Evolutionary conservation across 1,139 yeast species (phyloP).

Genomic region (Zygoascus meyerae): DNA sequence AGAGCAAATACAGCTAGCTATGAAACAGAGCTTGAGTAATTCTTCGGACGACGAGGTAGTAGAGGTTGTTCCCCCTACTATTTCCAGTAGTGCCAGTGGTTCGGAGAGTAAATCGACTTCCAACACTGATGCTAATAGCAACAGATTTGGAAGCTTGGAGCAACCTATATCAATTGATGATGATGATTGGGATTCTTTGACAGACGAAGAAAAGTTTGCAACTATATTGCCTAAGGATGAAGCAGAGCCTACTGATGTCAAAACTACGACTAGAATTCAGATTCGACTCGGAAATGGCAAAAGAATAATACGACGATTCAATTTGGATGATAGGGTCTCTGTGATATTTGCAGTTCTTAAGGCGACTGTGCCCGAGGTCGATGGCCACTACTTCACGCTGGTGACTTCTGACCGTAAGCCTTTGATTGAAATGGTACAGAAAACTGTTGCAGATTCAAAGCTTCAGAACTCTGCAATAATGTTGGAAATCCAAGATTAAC

Average conservation of each 20-base stretch:
- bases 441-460: slow-evolving; percentile 67
- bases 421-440: slow-evolving; percentile 52
- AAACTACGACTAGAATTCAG: slow-evolving; percentile 70
- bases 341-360: slow-evolving; percentile 57
- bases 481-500: slow-evolving; percentile 46
- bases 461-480: slow-evolving; percentile 76
- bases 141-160: slow-evolving; percentile 1
- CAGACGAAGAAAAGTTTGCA: slow-evolving; percentile 37
- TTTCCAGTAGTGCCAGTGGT: neutral
- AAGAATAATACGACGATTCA: slow-evolving; percentile 70
- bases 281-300: slow-evolving; percentile 83
- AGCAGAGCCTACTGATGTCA: slow-evolving; percentile 48
- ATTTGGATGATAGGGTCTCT: slow-evolving; percentile 50
- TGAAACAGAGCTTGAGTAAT: slow-evolving; percentile 55
- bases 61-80: slow-evolving; percentile 11
- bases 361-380: slow-evolving; percentile 46
- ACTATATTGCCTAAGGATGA: slow-evolving; percentile 50
- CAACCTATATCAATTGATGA: neutral
- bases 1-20: slow-evolving; percentile 75
- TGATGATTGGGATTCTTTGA: slow-evolving; percentile 14
- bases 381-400: slow-evolving; percentile 51
- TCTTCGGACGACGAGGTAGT: slow-evolving; percentile 29
- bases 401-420: slow-evolving; percentile 60
- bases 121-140: neutral
- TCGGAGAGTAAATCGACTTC: neutral